Conservation (phyloP, 2,329 filamentous ascomycete species). For the Cladosporium sp. region DNA sequence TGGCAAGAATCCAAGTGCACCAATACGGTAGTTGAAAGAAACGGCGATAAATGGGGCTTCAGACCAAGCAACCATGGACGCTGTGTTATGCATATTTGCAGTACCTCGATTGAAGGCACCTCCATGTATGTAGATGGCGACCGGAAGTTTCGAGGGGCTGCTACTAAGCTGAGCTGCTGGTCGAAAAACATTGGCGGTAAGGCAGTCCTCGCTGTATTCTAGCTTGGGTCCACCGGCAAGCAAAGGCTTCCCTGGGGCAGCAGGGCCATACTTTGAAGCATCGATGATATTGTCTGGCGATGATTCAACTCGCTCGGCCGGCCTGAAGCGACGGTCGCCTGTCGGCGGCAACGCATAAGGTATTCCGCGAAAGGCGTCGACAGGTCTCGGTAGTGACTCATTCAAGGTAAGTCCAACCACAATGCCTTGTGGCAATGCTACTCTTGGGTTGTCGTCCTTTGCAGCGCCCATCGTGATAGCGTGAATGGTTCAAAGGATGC, state of each 20-base stretch:
- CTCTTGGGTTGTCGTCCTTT: background rate
- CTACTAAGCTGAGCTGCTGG: constrained; percentile 25
- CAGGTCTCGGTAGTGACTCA: background rate
- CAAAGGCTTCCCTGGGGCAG: constrained; percentile 9
- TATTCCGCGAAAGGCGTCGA: constrained; percentile 6
- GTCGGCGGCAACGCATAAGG: constrained; percentile 11
- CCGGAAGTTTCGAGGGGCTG: constrained; percentile 43
- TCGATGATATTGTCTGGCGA: constrained; percentile 1
- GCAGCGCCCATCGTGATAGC: background rate
- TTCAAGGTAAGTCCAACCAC: constrained; percentile 5
- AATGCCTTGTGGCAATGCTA: constrained; percentile 1
- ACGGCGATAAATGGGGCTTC: constrained; percentile 49
- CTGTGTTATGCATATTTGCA: constrained; percentile 56
- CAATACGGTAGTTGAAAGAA: constrained; percentile 59
- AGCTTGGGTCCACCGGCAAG: constrained; percentile 8
- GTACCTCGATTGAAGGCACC: constrained; percentile 50
- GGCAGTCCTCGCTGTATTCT: constrained; percentile 48
- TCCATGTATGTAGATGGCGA: constrained; percentile 58
- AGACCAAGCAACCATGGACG: constrained; percentile 54
- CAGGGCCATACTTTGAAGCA: constrained; percentile 5
- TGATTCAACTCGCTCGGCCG: background rate
- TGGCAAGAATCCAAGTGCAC: constrained; percentile 63
- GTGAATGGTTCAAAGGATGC: background rate
- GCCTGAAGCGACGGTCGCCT: constrained; percentile 5
- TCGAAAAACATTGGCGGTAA: constrained; percentile 56